Conservation (phyloP, 805 yeast species). For the Teunomyces atbi region DNA sequence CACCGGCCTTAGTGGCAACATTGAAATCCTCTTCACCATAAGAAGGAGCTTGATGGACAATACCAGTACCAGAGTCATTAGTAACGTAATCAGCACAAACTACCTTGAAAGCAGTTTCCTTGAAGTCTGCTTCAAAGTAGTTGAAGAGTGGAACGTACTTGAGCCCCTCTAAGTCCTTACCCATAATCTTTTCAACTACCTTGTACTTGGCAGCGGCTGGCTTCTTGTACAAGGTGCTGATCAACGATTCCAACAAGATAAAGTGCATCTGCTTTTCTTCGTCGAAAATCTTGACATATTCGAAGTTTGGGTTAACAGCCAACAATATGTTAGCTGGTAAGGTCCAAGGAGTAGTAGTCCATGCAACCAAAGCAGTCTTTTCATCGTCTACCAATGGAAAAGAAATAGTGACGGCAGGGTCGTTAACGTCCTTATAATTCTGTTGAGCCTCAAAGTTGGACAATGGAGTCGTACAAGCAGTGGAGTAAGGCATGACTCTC, state of each 20-base stretch:
- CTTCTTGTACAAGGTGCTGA: constrained; percentile 87
- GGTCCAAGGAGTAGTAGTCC: constrained; percentile 99
- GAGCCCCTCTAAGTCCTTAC: constrained; percentile 74
- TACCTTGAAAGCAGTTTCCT: constrained; percentile 79
- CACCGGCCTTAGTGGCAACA: constrained; percentile 72
- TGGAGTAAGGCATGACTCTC: constrained; percentile 98
- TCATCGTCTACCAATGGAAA: constrained; percentile 81
- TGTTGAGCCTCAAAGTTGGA: constrained; percentile 98
- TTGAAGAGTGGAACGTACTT: constrained; percentile 82
- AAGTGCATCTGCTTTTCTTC: constrained; percentile 80
- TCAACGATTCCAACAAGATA: constrained; percentile 79
- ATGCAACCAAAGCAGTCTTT: constrained; percentile 82
- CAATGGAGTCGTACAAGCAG: constrained; percentile 94
- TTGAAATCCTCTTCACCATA: constrained; percentile 98
- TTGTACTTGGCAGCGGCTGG: constrained; percentile 87
- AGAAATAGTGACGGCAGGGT: constrained; percentile 93
- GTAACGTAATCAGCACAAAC: constrained; percentile 82
- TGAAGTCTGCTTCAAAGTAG: constrained; percentile 73
- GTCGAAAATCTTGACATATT: constrained; percentile 88
- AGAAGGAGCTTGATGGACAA: constrained; percentile 97
- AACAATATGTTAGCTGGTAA: constrained; percentile 90
- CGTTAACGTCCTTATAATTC: constrained; percentile 94
- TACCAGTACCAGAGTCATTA: constrained; percentile 96
- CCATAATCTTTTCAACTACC: constrained; percentile 76
- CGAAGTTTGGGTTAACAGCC: constrained; percentile 88